Conservation (phyloP, 1,139 yeast species). For the Suhomyces bolitotheri region DNA sequence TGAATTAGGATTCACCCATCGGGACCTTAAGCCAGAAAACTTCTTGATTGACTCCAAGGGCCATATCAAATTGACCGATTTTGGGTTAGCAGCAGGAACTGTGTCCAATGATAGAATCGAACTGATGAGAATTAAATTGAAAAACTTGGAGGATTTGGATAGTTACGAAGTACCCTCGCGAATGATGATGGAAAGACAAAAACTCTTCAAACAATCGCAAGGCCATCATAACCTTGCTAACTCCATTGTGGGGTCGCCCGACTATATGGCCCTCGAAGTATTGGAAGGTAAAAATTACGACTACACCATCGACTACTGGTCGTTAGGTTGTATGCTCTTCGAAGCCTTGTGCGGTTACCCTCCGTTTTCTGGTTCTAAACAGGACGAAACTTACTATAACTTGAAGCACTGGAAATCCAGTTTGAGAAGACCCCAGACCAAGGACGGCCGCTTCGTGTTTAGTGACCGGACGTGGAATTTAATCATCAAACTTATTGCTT, state of each 20-base stretch:
- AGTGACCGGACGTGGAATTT: conserved; percentile 97
- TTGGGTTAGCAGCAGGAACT: conserved; percentile 96
- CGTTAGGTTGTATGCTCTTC: conserved; percentile 90
- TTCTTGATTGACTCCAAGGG: conserved; percentile 92
- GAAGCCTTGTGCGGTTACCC: conserved; percentile 95
- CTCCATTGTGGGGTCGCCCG: conserved; percentile 97
- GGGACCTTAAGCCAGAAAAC: conserved; percentile 97
- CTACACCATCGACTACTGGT: conserved; percentile 98
- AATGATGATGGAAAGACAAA: conserved; percentile 85
- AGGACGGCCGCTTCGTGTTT: conserved; percentile 87
- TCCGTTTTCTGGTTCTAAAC: conserved; percentile 91
- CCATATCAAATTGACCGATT: conserved; percentile 94
- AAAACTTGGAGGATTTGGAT: conserved; percentile 70
- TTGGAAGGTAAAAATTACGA: conserved; percentile 92
- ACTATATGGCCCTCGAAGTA: conserved; percentile 98
- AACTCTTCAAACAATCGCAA: conserved; percentile 75
- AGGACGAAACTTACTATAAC: conserved; percentile 93
- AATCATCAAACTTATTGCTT: conserved; percentile 74
- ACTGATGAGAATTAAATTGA: conserved; percentile 83
- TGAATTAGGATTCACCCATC: conserved; percentile 92
- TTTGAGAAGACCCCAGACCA: conserved; percentile 85
- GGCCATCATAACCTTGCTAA: conserved; percentile 73
- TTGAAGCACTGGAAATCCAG: conserved; percentile 91
- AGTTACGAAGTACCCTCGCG: conserved; percentile 72
- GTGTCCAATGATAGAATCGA: conserved; percentile 93